phyloP scores from a whole-genome alignment of 768 basidiomycete species.

The Boletales sp. region DNA sequence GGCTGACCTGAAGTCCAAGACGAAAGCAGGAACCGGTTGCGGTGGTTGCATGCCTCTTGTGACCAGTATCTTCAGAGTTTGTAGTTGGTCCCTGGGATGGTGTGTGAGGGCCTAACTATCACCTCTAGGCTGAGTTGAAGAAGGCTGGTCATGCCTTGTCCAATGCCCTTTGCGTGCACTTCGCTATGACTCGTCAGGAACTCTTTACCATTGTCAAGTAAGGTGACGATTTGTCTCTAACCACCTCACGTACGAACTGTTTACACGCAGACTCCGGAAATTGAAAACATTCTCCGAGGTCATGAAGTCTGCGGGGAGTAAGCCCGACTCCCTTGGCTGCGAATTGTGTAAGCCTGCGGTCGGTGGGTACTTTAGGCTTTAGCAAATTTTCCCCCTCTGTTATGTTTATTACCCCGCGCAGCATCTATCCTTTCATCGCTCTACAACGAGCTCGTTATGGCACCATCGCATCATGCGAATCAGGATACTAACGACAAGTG shows the following conservation, averaged over 20 bases:
- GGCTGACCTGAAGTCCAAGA: constrained; percentile 56
- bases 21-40: constrained; percentile 70
- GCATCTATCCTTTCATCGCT: constrained; percentile 43
- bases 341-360: constrained; percentile 72
- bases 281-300: constrained; percentile 53
- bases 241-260: background rate
- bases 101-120: background rate
- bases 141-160: constrained; percentile 57
- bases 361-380: constrained; percentile 35
- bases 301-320: constrained; percentile 47
- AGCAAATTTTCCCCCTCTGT: background rate
- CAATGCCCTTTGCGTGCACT: constrained; percentile 64
- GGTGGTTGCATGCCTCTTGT: constrained; percentile 67
- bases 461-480: constrained; percentile 58
- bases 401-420: constrained; percentile 2
- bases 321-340: constrained; percentile 55
- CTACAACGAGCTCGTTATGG: constrained; percentile 65
- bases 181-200: constrained; percentile 59
- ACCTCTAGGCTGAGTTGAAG: constrained; percentile 55
- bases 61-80: constrained; percentile 39
- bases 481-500: constrained; percentile 66
- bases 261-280: constrained; percentile 47
- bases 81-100: background rate
- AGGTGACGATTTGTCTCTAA: background rate
- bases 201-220: constrained; percentile 60